Evolutionary conservation across 2,329 filamentous ascomycete genomes (phyloP).

Genomic region (Sarocladium oryzae): DNA sequence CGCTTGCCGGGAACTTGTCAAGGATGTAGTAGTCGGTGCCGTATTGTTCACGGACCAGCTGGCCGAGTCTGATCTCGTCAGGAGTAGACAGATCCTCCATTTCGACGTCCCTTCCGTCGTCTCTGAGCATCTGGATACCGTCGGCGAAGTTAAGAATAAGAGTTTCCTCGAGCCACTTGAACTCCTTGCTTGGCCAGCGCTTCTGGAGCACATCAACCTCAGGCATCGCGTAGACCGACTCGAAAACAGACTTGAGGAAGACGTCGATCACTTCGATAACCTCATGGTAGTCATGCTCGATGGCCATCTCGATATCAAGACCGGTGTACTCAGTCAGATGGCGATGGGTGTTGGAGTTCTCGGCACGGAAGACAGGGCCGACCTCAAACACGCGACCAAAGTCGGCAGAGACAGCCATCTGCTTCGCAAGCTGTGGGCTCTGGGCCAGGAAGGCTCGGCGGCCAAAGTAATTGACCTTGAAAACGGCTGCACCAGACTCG

Average conservation of each 20-base stretch:
- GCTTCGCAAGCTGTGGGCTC: constrained; percentile 86
- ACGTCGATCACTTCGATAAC: constrained; percentile 72
- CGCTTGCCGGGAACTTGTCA: constrained; percentile 83
- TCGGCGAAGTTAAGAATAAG: constrained; percentile 75
- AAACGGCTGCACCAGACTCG: constrained; percentile 86
- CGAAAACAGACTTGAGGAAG: constrained; percentile 68
- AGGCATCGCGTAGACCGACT: constrained; percentile 36
- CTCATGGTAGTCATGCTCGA: constrained; percentile 85
- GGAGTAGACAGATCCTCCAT: constrained; percentile 74
- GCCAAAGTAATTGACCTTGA: constrained; percentile 87
- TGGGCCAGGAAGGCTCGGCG: constrained; percentile 83
- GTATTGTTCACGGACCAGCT: constrained; percentile 80
- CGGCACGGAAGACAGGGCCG: constrained; percentile 72
- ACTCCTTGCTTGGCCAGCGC: constrained; percentile 79
- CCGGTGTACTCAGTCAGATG: constrained; percentile 94
- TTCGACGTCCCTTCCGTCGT: constrained; percentile 71
- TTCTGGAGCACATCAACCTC: constrained; percentile 76
- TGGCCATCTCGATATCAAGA: constrained; percentile 86
- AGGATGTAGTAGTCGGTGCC: constrained; percentile 88
- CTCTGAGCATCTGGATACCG: constrained; percentile 73
- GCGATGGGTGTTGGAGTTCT: constrained; percentile 92
- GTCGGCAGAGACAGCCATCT: constrained; percentile 86
- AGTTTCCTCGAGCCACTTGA: constrained; percentile 82
- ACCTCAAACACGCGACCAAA: constrained; percentile 81
- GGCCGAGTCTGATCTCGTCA: constrained; percentile 79